Evolutionary conservation across 768 basidiomycete species (phyloP), one percentile per base, ranked within the genome.

Genomic region (Tricholomella constricta): DNA sequence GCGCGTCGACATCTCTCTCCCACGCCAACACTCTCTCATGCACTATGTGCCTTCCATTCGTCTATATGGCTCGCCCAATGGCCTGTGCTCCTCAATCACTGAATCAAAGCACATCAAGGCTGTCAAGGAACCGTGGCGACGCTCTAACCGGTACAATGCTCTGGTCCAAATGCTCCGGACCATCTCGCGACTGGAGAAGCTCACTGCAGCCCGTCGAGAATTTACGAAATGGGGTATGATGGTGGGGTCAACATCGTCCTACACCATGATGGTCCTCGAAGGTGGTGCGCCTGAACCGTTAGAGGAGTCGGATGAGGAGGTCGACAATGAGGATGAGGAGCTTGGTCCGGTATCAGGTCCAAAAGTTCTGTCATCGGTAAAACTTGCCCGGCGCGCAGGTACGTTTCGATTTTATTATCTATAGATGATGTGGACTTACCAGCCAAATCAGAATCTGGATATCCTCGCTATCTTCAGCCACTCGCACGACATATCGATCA

Each of bases 81-180:
- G 54, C 3, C 41, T 55, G 4, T 55, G 55, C 34, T 57, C 51
- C 1, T 52, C 56, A 4, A 57, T 57, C 29, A 57, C 52, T 2
- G 56, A 57, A 36, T 57, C 52, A n/a, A 51, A 51, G 34, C 55
- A 56, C 34, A 55, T 55, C 31, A 43, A 49, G 32, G 53, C 53
- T 2, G 46, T 55, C 20, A 58, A 55, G 19, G 48, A 59, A 14
- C 65, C 65, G 2, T 66, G 62, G 62, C 32, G 52, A 1, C 47
- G 47, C 1, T 63, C 58, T 2, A 67, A 53, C 38, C 38, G 38
- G 2, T 54, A 46, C 47, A 46, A 62, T 1, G 53, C 58, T 2
- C 56, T 63, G 1, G 47, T 32, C 4, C 62, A 65, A 44, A 64
- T 55, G 60, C 59, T 57, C 45, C 19, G 34, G 1, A 55, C 48